Conservation (phyloP, 2,329 filamentous ascomycete genomes). For the Cytospora schulzeri region DNA sequence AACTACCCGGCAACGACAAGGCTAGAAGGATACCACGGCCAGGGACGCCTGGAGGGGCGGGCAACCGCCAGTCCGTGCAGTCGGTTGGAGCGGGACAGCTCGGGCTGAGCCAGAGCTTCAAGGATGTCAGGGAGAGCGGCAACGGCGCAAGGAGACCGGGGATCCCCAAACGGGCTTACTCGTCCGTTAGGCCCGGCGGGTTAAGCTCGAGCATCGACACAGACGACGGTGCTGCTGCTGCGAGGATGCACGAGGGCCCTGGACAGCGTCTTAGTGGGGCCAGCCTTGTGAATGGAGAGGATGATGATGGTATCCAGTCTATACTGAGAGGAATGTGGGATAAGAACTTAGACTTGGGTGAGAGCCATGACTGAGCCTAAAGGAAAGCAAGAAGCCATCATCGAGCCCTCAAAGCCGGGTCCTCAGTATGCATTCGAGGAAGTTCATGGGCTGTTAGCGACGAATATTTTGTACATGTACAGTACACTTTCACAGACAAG, state of each 20-base stretch:
- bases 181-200: slow-evolving; percentile 27
- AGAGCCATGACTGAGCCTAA: slow-evolving; percentile 50
- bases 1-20: slow-evolving; percentile 55
- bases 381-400: background rate
- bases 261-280: slow-evolving; percentile 50
- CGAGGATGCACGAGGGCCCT: slow-evolving; percentile 37
- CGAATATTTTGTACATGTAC: background rate
- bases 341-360: slow-evolving; percentile 59
- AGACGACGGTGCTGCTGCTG: slow-evolving; percentile 42
- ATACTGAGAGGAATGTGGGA: slow-evolving; percentile 64
- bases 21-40: slow-evolving; percentile 51
- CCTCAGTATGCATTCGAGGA: background rate
- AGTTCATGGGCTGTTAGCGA: background rate
- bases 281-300: slow-evolving; percentile 51
- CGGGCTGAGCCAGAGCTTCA: slow-evolving; percentile 45
- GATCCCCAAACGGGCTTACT: slow-evolving; percentile 24
- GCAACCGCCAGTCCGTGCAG: slow-evolving; percentile 34
- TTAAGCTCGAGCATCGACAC: slow-evolving; percentile 48
- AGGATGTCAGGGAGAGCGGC: slow-evolving; percentile 24
- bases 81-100: slow-evolving; percentile 35
- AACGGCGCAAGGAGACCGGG: slow-evolving; percentile 16
- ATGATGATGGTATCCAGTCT: slow-evolving; percentile 53
- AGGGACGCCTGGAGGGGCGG: slow-evolving; percentile 31
- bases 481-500: background rate
- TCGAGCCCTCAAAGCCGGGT: background rate